phyloP scores from a whole-genome alignment of 2,329 filamentous ascomycete genomes.

The Apiospora pterosperma region DNA sequence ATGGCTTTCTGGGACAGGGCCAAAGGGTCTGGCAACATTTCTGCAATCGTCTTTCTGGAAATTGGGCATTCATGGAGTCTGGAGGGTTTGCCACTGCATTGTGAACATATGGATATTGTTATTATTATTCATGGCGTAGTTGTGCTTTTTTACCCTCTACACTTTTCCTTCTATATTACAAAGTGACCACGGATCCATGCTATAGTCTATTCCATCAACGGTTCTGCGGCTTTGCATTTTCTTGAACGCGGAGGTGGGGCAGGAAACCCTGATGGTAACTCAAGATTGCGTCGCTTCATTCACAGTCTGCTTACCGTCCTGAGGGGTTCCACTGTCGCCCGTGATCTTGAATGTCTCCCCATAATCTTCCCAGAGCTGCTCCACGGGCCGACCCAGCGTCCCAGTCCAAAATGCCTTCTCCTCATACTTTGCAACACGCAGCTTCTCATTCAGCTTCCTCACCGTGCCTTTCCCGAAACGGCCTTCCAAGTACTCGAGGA shows the following conservation, averaged over 20 bases:
- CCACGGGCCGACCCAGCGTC: constrained; percentile 63
- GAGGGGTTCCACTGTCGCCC: constrained; percentile 10
- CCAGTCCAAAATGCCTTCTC: constrained; percentile 64
- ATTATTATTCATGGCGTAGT: background rate
- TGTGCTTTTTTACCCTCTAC: background rate
- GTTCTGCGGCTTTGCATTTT: background rate
- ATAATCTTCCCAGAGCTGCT: constrained; percentile 75
- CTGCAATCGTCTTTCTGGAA: background rate
- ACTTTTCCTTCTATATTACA: background rate
- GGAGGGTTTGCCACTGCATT: background rate
- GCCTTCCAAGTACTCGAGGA: constrained; percentile 79
- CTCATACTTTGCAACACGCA: constrained; percentile 62
- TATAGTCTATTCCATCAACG: background rate
- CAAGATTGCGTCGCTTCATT: constrained; percentile 16
- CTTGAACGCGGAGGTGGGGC: background rate
- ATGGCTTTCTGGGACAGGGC: background rate
- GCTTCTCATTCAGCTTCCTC: constrained; percentile 61
- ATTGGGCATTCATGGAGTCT: background rate
- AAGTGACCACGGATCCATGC: background rate
- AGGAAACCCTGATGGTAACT: background rate
- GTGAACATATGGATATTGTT: background rate
- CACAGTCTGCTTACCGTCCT: constrained; percentile 2
- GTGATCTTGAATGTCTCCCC: constrained; percentile 27
- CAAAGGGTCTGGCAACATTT: background rate
- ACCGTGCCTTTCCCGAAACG: constrained; percentile 59